These are phyloP conservation scores for Nannochloropsis salina DNA, from an alignment of 108 stramenopile species.

Conservation along the genomic window DNA sequence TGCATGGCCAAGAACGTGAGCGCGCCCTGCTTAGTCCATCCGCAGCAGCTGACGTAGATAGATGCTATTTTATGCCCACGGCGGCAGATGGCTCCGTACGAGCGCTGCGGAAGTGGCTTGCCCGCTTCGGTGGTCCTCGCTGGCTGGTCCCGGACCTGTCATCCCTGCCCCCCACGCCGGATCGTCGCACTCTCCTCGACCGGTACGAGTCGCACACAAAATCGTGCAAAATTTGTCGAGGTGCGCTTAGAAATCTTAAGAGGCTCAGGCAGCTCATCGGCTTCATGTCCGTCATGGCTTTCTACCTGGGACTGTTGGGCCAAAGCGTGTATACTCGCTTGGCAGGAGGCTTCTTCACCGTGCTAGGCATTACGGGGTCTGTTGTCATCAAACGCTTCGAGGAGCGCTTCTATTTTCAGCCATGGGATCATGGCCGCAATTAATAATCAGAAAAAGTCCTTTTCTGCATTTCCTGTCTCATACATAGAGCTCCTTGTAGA, in stretches of 20 bases:
- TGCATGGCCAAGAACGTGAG: constrained; percentile 31
- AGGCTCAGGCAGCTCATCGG: neutral
- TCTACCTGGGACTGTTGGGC: neutral
- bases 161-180: neutral
- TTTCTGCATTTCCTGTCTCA: neutral
- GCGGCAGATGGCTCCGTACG: constrained; percentile 35
- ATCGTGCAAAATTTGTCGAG: neutral
- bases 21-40: neutral
- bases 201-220: neutral
- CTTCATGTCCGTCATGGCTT: constrained; percentile 8
- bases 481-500: too few relatives aligned
- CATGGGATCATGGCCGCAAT: neutral
- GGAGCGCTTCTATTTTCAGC: constrained; percentile 20
- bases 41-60: constrained; percentile 3
- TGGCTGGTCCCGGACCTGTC: neutral
- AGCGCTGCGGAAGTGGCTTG: constrained; percentile 32
- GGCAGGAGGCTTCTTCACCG: neutral
- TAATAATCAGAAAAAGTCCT: neutral
- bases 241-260: neutral
- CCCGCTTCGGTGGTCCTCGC: neutral
- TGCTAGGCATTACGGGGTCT: constrained; percentile 11
- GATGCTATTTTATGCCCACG: constrained; percentile 33
- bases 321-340: constrained; percentile 12
- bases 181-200: neutral
- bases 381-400: constrained; percentile 11